These are phyloP conservation scores for Penicillium crustosum DNA, from an alignment of 2,329 filamentous ascomycete species.

Conservation along the genomic window DNA sequence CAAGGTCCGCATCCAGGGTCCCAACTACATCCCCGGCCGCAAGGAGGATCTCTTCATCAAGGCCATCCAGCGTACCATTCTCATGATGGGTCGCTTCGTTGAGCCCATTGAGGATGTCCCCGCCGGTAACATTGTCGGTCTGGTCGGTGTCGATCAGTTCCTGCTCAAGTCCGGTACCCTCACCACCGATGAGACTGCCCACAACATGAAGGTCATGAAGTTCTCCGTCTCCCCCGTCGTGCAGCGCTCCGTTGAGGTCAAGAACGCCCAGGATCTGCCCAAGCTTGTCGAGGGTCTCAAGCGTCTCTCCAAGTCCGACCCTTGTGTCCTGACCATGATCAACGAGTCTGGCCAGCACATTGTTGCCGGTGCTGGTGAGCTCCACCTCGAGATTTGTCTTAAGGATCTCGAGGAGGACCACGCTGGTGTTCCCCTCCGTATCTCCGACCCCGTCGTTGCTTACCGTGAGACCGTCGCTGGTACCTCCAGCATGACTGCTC, in stretches of 20 bases:
- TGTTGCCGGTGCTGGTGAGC: constrained; percentile 97
- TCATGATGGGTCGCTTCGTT: constrained; percentile 99
- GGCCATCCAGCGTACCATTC: constrained; percentile 98
- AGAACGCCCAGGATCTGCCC: constrained; percentile 99
- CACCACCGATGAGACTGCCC: constrained; percentile 92
- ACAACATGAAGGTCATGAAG: constrained; percentile 99
- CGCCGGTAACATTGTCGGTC: constrained; percentile 98
- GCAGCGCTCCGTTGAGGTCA: constrained; percentile 97
- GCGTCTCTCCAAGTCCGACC: constrained; percentile 99
- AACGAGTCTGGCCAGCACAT: constrained; percentile 96
- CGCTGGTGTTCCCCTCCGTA: constrained; percentile 94
- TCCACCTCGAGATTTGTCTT: constrained; percentile 99
- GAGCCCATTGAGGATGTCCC: constrained; percentile 99
- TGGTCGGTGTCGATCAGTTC: constrained; percentile 99
- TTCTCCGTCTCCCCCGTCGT: constrained; percentile 99
- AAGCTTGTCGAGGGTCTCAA: constrained; percentile 99
- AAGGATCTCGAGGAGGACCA: constrained; percentile 99
- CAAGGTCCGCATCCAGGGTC: constrained; percentile 99
- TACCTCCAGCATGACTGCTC: constrained; percentile 88
- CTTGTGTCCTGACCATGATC: constrained; percentile 91
- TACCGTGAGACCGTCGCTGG: constrained; percentile 93
- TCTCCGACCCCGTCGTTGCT: constrained; percentile 96
- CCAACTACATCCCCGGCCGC: constrained; percentile 96
- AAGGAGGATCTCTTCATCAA: constrained; percentile 99
- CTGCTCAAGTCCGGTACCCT: constrained; percentile 99